Evolutionary conservation across 2,329 filamentous ascomycete species (phyloP).

Genomic region (Sclerotinia trifoliorum): DNA sequence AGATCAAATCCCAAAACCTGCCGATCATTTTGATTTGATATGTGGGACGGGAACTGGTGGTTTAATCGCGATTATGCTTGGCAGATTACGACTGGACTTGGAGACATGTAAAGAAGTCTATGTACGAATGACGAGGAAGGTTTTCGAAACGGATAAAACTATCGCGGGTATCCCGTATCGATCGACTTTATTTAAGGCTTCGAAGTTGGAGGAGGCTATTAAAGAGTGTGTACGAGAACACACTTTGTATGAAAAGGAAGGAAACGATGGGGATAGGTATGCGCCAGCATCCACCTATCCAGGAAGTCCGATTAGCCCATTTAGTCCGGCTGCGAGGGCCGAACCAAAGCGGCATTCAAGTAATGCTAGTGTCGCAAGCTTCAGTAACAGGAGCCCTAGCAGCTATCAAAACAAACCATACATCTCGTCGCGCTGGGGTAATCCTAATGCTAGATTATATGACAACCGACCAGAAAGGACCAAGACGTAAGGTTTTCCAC

Average conservation of each 20-base stretch:
- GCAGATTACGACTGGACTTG: slow-evolving; percentile 82
- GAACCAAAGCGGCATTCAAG: slow-evolving; percentile 61
- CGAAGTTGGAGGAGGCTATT: slow-evolving; percentile 91
- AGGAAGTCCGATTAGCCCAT: slow-evolving; percentile 45
- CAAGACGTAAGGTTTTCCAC: slow-evolving; percentile 71
- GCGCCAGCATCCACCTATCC: slow-evolving; percentile 23
- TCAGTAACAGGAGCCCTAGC: slow-evolving; percentile 65
- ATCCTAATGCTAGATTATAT: slow-evolving; percentile 84
- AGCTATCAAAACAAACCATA: slow-evolving; percentile 56
- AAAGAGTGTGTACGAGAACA: slow-evolving; percentile 82
- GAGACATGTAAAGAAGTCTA: slow-evolving; percentile 98
- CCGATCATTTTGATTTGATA: slow-evolving; percentile 98
- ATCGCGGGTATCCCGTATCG: slow-evolving; percentile 93
- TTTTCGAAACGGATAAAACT: slow-evolving; percentile 98
- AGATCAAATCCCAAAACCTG: slow-evolving; percentile 92
- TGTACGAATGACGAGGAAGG: slow-evolving; percentile 86
- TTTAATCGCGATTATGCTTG: slow-evolving; percentile 95
- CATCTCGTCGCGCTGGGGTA: slow-evolving; percentile 62
- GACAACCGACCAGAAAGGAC: slow-evolving; percentile 82
- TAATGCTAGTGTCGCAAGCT: slow-evolving; percentile 79
- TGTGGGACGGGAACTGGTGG: slow-evolving; percentile 93
- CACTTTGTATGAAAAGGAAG: slow-evolving; percentile 76
- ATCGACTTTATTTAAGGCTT: slow-evolving; percentile 94
- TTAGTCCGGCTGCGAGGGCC: slow-evolving; percentile 38
- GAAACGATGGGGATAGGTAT: slow-evolving; percentile 61